A percentile compares a stretch with the other conserved stretches of the same genome.
Evolutionary conservation across 441 rosid species (phyloP).

Genomic region (Macaranga tanarius): DNA sequence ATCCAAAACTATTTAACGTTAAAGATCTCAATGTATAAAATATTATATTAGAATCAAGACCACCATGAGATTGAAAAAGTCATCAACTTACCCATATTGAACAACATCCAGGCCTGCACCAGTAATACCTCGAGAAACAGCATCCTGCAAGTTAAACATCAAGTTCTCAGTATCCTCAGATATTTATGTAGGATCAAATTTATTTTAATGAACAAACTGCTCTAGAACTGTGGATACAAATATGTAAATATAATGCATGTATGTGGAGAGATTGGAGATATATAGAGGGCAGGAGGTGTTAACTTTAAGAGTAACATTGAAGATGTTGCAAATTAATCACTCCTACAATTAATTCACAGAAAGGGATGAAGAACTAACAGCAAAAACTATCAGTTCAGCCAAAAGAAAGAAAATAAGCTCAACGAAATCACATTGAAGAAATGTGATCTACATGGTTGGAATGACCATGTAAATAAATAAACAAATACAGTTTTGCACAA

Average conservation of each 20-base stretch:
- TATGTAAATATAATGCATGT: neutral
- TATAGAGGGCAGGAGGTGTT: neutral
- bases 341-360: no score
- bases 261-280: neutral
- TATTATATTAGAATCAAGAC: neutral
- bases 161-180: slow-evolving; percentile 21
- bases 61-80: slow-evolving; percentile 12
- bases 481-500: neutral
- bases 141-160: slow-evolving; percentile 58
- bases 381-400: neutral
- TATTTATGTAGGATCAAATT: neutral
- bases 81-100: slow-evolving; percentile 80
- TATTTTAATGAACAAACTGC: neutral
- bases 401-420: neutral
- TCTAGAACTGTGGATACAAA: neutral
- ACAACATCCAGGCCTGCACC: slow-evolving; percentile 72
- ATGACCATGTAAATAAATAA: neutral
- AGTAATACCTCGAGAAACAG: slow-evolving; percentile 81
- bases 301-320: neutral
- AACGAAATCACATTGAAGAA: slow-evolving; percentile 10
- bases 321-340: neutral
- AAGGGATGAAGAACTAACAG: no score
- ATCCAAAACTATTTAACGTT: slow-evolving; percentile 12
- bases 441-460: neutral
- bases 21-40: slow-evolving; percentile 5